Conservation (phyloP, 2,329 filamentous ascomycete species). For the Paraphaeosphaeria sporulosa region DNA sequence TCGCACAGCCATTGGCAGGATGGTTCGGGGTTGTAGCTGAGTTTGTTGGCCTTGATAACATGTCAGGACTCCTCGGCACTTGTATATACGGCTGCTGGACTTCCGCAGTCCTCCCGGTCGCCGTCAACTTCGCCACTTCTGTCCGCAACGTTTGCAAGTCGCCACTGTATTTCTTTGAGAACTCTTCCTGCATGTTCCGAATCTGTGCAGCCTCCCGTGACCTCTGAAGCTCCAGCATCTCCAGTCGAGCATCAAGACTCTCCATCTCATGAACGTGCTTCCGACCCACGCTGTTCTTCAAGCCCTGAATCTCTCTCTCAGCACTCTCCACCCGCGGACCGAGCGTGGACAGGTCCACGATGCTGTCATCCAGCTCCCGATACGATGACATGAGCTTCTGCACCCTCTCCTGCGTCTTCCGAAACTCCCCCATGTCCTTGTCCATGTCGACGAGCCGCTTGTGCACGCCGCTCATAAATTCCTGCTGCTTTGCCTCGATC, state of each 20-base stretch:
- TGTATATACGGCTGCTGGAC: constrained; percentile 5
- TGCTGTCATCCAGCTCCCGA: background rate
- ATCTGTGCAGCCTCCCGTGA: background rate
- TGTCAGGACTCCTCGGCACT: constrained; percentile 11
- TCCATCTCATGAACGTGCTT: constrained; percentile 9
- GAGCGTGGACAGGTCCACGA: constrained; percentile 1
- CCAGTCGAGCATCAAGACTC: constrained; percentile 3
- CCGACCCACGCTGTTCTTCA: constrained; percentile 1
- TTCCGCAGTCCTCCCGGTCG: background rate
- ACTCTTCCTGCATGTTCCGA: background rate
- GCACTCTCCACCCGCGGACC: background rate
- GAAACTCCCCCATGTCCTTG: constrained; percentile 3
- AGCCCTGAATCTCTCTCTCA: background rate
- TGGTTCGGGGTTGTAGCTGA: background rate
- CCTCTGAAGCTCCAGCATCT: constrained; percentile 7
- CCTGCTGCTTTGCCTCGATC: constrained; percentile 1
- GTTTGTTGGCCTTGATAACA: background rate
- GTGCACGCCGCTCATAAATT: constrained; percentile 2
- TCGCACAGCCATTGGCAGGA: background rate
- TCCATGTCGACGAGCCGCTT: constrained; percentile 8
- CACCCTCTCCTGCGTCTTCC: constrained; percentile 10
- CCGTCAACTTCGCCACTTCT: background rate
- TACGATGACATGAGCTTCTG: constrained; percentile 6
- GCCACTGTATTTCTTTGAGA: background rate
- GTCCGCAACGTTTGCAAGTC: background rate